Base-by-base conservation (phyloP, 1,139 yeast genomes). In the Debaryomyces sp. region DNA sequence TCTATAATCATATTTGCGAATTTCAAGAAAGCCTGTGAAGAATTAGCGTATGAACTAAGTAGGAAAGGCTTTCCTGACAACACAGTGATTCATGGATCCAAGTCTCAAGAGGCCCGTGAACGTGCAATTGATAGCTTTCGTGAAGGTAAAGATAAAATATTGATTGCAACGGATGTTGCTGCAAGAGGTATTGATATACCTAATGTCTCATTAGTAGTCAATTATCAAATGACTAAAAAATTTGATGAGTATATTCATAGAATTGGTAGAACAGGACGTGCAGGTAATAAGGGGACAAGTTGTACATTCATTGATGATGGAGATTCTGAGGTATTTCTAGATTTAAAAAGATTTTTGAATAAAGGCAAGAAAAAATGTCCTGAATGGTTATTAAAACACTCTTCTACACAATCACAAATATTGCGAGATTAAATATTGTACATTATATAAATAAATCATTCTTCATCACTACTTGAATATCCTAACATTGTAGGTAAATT, bases 231-330 rank as follows among this genome's bases (percentile, higher is more conserved):
- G 95, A 73, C 91, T 12, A 80, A 77, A 50, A 75, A 77, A 40
- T 81, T 90, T 44, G 97, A 91, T 53, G 92, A 88, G 53, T 94
- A 91, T 59, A 82, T 94, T 27, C 99, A 94, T 66, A 78, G 98
- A 61, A 88, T 94, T 47, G 99, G 99, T 45, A 84, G 99, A 67
- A 94, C 99, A 0, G 99, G 98, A 30, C 81, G 99, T 63, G 97
- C 97, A 0, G 98, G 97, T 1, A 82, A 81, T 45, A 65, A 64
- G 5, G 98, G 99, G 44, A 73, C 78, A 6, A 87, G 97, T 12
- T 72, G 84, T 26, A 86, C 97, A 0, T 88, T 89, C 56, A 59
- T 89, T 33, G 84, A 80, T 43, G 77, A 77, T 7, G 79, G 78
- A 21, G 94, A 89, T 59, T 63, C 68, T 2, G 82, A 73, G 0